A percentile compares a stretch with the other conserved stretches of the same genome.
These are phyloP conservation scores for Alloteropsis angusta DNA, from an alignment of 202 grass and related monocot genomes.

Conservation along the genomic window DNA sequence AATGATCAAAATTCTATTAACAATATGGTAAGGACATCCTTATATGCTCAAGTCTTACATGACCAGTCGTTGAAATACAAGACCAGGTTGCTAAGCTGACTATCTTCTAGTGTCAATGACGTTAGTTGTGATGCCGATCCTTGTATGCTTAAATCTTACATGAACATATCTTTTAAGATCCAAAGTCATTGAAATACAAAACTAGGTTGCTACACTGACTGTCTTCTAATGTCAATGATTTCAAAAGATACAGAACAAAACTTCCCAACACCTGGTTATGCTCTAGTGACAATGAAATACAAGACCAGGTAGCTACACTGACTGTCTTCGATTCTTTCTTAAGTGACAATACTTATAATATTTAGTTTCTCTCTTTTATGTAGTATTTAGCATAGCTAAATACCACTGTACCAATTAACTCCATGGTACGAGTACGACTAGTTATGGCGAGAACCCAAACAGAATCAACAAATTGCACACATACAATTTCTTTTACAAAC, in stretches of 20 bases:
- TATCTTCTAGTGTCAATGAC: neutral
- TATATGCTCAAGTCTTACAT: neutral
- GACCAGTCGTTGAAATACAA: neutral
- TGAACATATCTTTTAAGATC: neutral
- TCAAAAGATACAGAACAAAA: neutral
- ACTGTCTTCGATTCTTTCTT: neutral
- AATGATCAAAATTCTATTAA: neutral
- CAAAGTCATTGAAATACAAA: too few relatives aligned
- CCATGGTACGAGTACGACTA: neutral
- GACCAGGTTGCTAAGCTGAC: too few relatives aligned
- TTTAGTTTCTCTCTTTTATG: neutral
- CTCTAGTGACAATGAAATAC: neutral
- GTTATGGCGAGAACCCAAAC: neutral
- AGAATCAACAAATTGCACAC: neutral
- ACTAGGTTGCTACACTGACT: too few relatives aligned
- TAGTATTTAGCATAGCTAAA: neutral
- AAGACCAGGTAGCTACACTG: neutral
- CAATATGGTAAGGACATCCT: neutral
- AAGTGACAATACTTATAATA: neutral
- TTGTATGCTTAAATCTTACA: neutral
- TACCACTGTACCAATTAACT: neutral
- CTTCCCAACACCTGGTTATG: neutral
- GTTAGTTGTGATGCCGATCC: neutral
- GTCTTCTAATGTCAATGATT: too few relatives aligned
- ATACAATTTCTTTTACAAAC: neutral